Evolutionary conservation across 805 yeast genomes (phyloP).

Genomic region (Wickerhamomyces queroliae): DNA sequence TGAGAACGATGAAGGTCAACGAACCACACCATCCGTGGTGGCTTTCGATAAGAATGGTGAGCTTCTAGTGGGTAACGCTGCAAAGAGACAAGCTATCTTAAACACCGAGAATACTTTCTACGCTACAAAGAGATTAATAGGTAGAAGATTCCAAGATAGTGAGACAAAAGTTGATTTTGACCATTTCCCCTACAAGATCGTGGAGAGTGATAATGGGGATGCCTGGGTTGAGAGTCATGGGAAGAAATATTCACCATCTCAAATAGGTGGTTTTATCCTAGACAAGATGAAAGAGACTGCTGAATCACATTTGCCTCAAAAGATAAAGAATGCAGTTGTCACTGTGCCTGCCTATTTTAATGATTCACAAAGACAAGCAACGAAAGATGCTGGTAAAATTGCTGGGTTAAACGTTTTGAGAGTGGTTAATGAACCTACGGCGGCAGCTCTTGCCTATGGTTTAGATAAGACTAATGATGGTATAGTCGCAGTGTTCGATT

Average conservation of each 20-base stretch:
- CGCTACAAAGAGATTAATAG: constrained; percentile 79
- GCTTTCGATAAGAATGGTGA: constrained; percentile 47
- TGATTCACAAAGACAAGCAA: constrained; percentile 77
- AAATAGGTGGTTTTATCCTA: constrained; percentile 63
- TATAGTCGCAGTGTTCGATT: constrained; percentile 48
- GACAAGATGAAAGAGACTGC: constrained; percentile 59
- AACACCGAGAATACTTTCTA: constrained; percentile 75
- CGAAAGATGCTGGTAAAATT: constrained; percentile 66
- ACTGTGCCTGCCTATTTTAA: constrained; percentile 84
- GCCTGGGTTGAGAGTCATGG: constrained; percentile 50
- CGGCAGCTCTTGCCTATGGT: constrained; percentile 81
- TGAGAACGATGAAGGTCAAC: constrained; percentile 72
- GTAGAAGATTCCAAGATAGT: constrained; percentile 59
- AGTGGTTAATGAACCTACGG: constrained; percentile 79
- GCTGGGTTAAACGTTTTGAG: constrained; percentile 70
- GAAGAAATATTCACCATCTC: constrained; percentile 58
- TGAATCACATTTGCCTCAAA: constrained; percentile 39
- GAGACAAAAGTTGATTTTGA: constrained; percentile 66
- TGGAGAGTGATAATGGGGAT: constrained; percentile 54
- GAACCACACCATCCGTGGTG: constrained; percentile 78
- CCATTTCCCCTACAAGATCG: constrained; percentile 58
- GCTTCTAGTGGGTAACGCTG: constrained; percentile 59
- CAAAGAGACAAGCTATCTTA: constrained; percentile 71
- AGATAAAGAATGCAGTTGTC: constrained; percentile 63
- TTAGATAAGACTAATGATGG: constrained; percentile 44